Base-by-base conservation (phyloP, 1,284 basidiomycete species). In the Vanrija sp. region DNA sequence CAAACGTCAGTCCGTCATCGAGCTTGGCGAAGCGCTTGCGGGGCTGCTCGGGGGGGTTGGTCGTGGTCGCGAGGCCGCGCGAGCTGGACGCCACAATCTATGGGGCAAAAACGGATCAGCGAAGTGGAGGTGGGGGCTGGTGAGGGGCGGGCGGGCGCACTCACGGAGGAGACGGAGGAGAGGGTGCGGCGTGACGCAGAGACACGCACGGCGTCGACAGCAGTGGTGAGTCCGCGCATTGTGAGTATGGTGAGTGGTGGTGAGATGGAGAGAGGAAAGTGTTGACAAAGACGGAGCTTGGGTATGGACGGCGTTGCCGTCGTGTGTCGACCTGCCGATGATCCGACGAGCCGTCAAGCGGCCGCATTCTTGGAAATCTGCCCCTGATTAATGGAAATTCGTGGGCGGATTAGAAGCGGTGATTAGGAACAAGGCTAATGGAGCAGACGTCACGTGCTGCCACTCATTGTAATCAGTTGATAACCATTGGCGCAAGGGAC, bases 1-100 rank as follows among this genome's bases (percentile, higher is more conserved):
- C 88, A 40, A 97, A 79, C 18, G 84, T 82, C 39, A 90, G 87
- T 0, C 90, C 91, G 46, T 83, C 81, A 21, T 83, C 84, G 9
- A 95, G 80, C 47, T 79, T 80, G 60, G 65, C 46, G 44, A 70
- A 67, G 28, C 59, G 48, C 51, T 62, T 61, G 29, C 58, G 52
- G 23, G 55, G 39, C 15, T 47, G 46, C 38, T 47, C 43, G n/a
- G 63, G 48, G 5, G 62, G 49, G 16, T 58, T 56, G 42, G 65
- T 60, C 12, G 59, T 46, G 15, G 70, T 72, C 16, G 70, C 70
- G 8, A 72, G 60, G 4, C 57, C 48, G 28, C 70, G 62, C 6
- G 54, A 51, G 50, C 46, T 48, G 54, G 50, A 52, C 10, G 54
- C 52, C n/a, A 51, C 26, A n/a, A 50, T 19, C 54, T 57, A 46